These are phyloP conservation scores for Dissophora globulifera DNA, from an alignment of 192 early-diverging fungal genomes.

Conservation along the genomic window DNA sequence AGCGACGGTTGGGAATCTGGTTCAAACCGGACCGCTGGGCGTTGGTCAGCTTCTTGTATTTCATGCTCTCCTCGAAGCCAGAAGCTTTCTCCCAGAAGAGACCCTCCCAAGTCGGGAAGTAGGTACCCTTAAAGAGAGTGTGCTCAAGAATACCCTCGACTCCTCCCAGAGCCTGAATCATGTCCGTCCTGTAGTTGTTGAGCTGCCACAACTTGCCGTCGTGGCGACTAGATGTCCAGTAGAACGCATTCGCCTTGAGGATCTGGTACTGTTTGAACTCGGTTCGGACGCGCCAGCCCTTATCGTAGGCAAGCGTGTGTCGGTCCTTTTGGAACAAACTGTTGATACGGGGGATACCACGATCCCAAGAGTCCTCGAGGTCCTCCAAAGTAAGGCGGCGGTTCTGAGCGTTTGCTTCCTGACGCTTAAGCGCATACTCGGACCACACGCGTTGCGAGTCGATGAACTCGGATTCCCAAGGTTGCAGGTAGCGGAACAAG, in stretches of 20 bases:
- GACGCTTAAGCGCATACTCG: constrained; percentile 96
- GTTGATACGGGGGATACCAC: constrained; percentile 98
- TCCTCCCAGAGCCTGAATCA: constrained; percentile 99
- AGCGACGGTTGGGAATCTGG: constrained; percentile 99
- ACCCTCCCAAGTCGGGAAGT: constrained; percentile 98
- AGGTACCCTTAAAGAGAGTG: constrained; percentile 98
- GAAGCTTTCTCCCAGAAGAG: constrained; percentile 94
- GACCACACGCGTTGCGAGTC: constrained; percentile 99
- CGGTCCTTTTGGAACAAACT: constrained; percentile 98
- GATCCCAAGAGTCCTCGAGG: constrained; percentile 98
- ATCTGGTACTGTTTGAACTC: constrained; percentile 99
- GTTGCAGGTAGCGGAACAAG: constrained; percentile 96
- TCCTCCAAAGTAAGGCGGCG: constrained; percentile 98
- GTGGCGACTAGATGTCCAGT: constrained; percentile 86
- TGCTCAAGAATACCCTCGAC: constrained; percentile 99
- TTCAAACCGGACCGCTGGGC: constrained; percentile 98
- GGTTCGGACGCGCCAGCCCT: constrained; percentile 97
- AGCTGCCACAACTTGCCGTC: constrained; percentile 95
- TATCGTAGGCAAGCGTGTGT: constrained; percentile 99
- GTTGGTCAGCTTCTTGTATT: constrained; percentile 98
- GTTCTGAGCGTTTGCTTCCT: constrained; percentile 97
- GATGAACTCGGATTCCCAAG: constrained; percentile 99
- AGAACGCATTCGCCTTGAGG: constrained; percentile 95
- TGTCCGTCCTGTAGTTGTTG: constrained; percentile 98
- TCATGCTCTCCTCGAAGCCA: constrained; percentile 87